These are phyloP conservation scores for Heterobasidion annosum DNA, from an alignment of 1,284 basidiomycete species.

Conservation along the genomic window DNA sequence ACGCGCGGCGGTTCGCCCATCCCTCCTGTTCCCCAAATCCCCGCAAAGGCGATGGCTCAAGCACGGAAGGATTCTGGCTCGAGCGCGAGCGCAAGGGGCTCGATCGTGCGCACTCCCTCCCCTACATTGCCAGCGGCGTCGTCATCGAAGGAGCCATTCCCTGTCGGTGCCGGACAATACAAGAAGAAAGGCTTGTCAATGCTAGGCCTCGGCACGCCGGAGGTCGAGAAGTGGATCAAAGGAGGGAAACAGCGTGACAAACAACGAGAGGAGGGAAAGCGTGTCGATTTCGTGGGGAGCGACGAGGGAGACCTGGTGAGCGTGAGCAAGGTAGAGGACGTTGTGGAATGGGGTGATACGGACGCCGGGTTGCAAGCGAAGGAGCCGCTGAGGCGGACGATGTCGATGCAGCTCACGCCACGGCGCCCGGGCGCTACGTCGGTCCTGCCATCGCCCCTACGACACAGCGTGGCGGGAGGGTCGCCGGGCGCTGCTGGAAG, in stretches of 20 bases:
- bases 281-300: neutral
- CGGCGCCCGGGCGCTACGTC: constrained; percentile 27
- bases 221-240: constrained; percentile 37
- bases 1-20: constrained; percentile 13
- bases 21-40: constrained; percentile 12
- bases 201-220: constrained; percentile 40
- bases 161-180: constrained; percentile 2
- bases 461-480: constrained; percentile 17
- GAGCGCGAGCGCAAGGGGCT: neutral
- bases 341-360: neutral
- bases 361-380: constrained; percentile 5
- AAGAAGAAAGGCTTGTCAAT: constrained; percentile 13
- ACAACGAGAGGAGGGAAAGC: neutral
- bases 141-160: constrained; percentile 12
- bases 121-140: constrained; percentile 35
- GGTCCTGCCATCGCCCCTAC: constrained; percentile 33
- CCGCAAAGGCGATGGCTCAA: constrained; percentile 4
- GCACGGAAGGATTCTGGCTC: constrained; percentile 1
- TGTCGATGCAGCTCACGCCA: constrained; percentile 56
- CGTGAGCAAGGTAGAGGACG: neutral
- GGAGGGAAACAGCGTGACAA: constrained; percentile 12
- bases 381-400: constrained; percentile 10
- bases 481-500: constrained; percentile 20
- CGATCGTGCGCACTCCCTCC: constrained; percentile 34
- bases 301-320: constrained; percentile 4